Conservation (phyloP, 768 basidiomycete species). For the Mycena chlorophos region DNA sequence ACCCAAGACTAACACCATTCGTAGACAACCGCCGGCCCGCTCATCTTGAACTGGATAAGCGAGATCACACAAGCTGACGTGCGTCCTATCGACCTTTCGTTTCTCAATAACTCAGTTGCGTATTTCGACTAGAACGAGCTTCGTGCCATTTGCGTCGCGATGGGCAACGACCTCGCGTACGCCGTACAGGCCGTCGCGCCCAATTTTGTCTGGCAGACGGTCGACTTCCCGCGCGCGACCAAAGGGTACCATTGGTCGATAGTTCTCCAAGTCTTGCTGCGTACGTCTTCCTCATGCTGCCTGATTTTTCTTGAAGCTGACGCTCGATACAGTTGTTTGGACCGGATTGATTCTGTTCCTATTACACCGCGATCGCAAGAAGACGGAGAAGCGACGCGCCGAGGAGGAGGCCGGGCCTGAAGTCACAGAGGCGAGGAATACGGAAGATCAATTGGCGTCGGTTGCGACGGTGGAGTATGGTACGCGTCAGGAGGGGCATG, state of each 20-base stretch:
- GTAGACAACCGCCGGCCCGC: conserved; percentile 19
- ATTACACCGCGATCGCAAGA: background rate
- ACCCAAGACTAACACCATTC: no score
- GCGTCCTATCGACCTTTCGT: background rate
- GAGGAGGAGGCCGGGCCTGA: no score
- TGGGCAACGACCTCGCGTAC: conserved; percentile 23
- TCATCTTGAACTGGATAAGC: conserved; percentile 24
- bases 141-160: conserved; percentile 20
- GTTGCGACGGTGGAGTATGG: no score
- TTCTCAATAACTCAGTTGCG: background rate
- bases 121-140: conserved; percentile 14
- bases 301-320: no score
- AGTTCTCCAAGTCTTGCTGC: background rate
- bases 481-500: no score
- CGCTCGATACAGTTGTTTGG: background rate
- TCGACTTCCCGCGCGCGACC: conserved; percentile 19
- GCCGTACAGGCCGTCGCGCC: conserved; percentile 23
- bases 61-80: conserved; percentile 21
- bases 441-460: no score
- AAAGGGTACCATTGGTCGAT: conserved; percentile 24
- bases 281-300: no score
- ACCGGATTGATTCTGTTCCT: background rate
- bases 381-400: no score
- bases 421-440: no score
- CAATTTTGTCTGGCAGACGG: conserved; percentile 24